phyloP scores from a whole-genome alignment of 192 early-diverging fungal species.

The Chytriomyces sp. region DNA sequence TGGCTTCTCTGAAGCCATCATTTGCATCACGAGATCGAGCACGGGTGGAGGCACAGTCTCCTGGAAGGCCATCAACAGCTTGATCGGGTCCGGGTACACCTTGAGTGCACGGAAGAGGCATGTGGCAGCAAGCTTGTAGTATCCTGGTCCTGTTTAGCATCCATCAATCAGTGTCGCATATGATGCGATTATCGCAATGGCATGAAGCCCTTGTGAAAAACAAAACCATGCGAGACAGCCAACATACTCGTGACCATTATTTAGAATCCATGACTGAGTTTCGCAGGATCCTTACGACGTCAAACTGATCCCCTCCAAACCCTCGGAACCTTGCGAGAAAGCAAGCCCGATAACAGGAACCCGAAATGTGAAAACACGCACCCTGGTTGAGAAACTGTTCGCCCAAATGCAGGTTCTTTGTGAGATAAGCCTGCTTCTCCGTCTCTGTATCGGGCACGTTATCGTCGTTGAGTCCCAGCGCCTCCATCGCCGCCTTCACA shows the following conservation, averaged over 20 bases:
- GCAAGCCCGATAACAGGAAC: neutral
- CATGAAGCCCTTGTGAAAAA: no score
- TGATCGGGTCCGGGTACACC: conserved; percentile 92
- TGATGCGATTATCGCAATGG: no score
- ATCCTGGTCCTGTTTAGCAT: conserved; percentile 55
- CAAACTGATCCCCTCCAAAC: no score
- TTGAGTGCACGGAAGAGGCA: conserved; percentile 90
- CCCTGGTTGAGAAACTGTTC: conserved; percentile 78
- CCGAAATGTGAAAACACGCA: conserved; percentile 33
- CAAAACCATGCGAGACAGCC: no score
- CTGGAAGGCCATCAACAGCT: conserved; percentile 94
- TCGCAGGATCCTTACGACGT: no score
- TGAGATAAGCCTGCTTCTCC: conserved; percentile 86
- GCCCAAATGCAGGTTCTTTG: conserved; percentile 83
- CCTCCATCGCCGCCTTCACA: conserved; percentile 49
- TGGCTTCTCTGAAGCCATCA: conserved; percentile 80
- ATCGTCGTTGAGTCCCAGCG: conserved; percentile 70
- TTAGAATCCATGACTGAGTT: no score
- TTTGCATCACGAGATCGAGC: conserved; percentile 84
- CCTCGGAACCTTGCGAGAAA: no score
- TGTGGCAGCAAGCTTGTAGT: conserved; percentile 76
- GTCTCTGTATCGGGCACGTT: conserved; percentile 74
- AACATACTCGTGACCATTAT: no score
- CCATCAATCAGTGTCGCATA: no score
- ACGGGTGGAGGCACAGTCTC: conserved; percentile 87